A percentile compares a stretch with the other conserved stretches of the same genome.
phyloP scores from a whole-genome alignment of 768 basidiomycete genomes.

The Imleria badia region DNA sequence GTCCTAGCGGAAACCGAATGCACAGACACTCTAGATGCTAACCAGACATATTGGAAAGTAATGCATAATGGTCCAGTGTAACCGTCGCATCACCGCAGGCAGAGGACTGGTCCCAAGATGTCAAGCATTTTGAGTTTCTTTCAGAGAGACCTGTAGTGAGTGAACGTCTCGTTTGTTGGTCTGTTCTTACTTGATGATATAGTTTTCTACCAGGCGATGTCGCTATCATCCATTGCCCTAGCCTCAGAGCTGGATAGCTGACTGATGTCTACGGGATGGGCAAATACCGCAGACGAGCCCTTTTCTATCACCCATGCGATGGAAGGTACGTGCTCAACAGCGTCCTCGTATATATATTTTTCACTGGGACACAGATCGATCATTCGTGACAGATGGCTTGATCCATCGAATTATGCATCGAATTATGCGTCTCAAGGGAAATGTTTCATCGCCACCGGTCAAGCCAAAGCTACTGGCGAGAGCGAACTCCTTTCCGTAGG shows the following conservation, averaged over 20 bases:
- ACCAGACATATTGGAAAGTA: slow-evolving; percentile 46
- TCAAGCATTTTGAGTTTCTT: slow-evolving; percentile 81
- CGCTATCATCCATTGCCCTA: slow-evolving; percentile 65
- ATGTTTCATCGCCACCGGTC: too few species aligned
- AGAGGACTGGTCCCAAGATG: slow-evolving; percentile 90
- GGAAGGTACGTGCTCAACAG: slow-evolving; percentile 35
- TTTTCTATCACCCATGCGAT: slow-evolving; percentile 38
- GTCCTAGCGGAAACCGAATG: slow-evolving; percentile 17
- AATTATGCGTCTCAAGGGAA: too few species aligned
- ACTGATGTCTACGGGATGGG: slow-evolving; percentile 61
- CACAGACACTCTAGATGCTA: slow-evolving; percentile 33
- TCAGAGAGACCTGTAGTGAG: slow-evolving; percentile 65
- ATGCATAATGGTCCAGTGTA: slow-evolving; percentile 56
- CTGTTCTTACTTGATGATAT: background rate
- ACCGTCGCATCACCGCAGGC: slow-evolving; percentile 76
- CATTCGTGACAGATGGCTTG: too few species aligned
- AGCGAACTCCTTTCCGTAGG: too few species aligned
- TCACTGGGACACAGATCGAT: slow-evolving; percentile 13
- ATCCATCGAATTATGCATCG: too few species aligned
- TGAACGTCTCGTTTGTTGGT: slow-evolving; percentile 6
- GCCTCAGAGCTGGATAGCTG: slow-evolving; percentile 67
- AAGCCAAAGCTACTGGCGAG: too few species aligned
- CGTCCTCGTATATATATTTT: slow-evolving; percentile 1
- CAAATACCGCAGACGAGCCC: slow-evolving; percentile 56
- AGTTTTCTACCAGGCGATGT: slow-evolving; percentile 85